A percentile compares a stretch with the other conserved stretches of the same genome.
These are phyloP conservation scores for Berkeleyomyces rouxiae DNA, from an alignment of 2,329 filamentous ascomycete genomes.

Conservation along the genomic window DNA sequence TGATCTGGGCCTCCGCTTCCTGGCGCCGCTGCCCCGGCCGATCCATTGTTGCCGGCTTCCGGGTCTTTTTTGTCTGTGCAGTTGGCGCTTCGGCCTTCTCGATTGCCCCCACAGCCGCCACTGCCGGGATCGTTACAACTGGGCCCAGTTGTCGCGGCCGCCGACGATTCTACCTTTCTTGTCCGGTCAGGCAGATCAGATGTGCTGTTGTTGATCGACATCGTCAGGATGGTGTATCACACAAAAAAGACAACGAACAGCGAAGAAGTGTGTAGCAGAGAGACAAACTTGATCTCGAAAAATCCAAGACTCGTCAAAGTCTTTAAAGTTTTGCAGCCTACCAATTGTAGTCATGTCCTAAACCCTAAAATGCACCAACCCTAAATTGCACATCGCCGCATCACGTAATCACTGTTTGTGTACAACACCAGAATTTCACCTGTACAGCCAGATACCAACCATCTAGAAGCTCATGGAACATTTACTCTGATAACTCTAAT, in stretches of 20 bases:
- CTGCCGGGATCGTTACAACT: neutral
- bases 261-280: neutral
- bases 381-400: neutral
- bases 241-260: neutral
- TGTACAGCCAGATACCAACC: neutral
- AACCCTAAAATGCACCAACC: neutral
- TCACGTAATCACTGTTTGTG: too few species aligned
- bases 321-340: neutral
- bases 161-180: neutral
- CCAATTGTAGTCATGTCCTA: neutral
- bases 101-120: neutral
- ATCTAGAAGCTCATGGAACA: neutral
- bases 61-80: slow-evolving; percentile 1
- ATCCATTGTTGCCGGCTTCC: too few species aligned
- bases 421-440: neutral
- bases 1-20: neutral
- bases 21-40: neutral
- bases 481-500: slow-evolving; percentile 2
- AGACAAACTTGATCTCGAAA: neutral
- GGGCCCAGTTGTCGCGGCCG: neutral
- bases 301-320: neutral
- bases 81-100: neutral
- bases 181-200: neutral
- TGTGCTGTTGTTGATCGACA: neutral
- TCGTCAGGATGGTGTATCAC: neutral